Evolutionary conservation across 306 rosid genomes (phyloP), one percentile per base, ranked within the genome.

Genomic region (Parietaria judaica): DNA sequence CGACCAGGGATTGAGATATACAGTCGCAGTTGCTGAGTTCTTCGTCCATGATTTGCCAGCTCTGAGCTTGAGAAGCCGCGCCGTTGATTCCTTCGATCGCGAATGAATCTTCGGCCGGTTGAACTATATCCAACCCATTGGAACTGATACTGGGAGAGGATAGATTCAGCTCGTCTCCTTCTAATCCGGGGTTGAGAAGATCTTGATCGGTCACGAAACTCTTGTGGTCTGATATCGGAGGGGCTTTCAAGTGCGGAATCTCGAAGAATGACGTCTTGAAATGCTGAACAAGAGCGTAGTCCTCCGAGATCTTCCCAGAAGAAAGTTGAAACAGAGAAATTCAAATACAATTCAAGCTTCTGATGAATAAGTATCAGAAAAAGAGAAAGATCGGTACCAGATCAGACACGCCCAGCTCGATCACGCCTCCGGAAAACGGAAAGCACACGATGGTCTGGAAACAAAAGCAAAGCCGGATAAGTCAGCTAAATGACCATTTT

Each of bases 391-490:
- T 23, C 31, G 31, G 52, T 72, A 81, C 97, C 72, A 47, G 58
- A 63, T 86, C 97, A 57, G 80, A 78, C 45, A 78, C 77, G 6
- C 95, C 97, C 8, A 89, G 76, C 73, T 89, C 97, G 8, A 89
- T 48, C 61, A 86, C 97, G 51, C 97, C 97, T 55, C 83, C 85
- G 64, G 70, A 63, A 75, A 81, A 75, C 15, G 97, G 97, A 80
- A 89, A 86, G 75, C 97, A 89, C 61, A 80, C 83, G 55, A 86
- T 80, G 38, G 97, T 89, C 95, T 89, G 65, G 31, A 81, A 72
- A 17, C 61, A 54, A 36, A 82, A 45, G 37, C 46, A 68, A 64
- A 64, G 66, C 31, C 31, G 31, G 38, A 56, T 61, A 46, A 55
- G 23, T 72, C 45, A 53, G 14, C 6, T 10, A 54, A 54, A 54